Evolutionary conservation across 2,329 filamentous ascomycete genomes (phyloP), one percentile per base, ranked within the genome.

Genomic region (Exophiala viscosa): DNA sequence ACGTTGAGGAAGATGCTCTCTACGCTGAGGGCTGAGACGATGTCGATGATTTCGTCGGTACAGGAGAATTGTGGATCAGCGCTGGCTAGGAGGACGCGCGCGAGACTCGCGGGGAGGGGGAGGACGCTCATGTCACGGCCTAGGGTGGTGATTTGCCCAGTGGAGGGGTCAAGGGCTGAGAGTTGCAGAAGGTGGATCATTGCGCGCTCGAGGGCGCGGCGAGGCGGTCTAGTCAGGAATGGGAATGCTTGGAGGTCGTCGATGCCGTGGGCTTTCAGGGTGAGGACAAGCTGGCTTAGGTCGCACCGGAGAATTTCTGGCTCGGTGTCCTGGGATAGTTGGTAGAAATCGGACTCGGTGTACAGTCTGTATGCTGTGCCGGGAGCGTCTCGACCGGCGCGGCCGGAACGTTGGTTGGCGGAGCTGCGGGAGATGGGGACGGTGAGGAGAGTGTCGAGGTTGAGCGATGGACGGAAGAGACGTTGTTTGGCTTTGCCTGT

Each of bases 401-500:
- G 88, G 67, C 93, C 93, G 47, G 89, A 84, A 52, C 93, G 81
- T 68, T 99, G 93, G 43, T 95, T 88, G 0, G 93, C 92, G 1
- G 93, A 95, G 0, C 92, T 96, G 64, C 90, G 89, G 0, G 91
- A 96, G 31, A 99, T 93, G 0, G 90, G 85, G 59, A 95, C 95
- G 2, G 89, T 85, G 0, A 97, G 78, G 1, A 99, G 79, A 0
- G 92, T 96, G 62, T 97, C 92, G 65, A 99, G 84, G 4, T 90
- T 91, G 0, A 97, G 78, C 0, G 85, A 81, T 13, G 87, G 82
- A 11, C 91, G 86, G 67, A 90, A 99, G 60, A 95, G 87, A 71
- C 96, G 96, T 59, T 95, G 81, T 67, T 99, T 99, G 7, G 88
- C 88, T 65, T 96, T 96, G 41, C 93, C 93, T 50, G 88, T 88